A percentile compares a stretch with the other conserved stretches of the same genome.
phyloP scores from a whole-genome alignment of 192 early-diverging fungal species.

The Podila horticola region DNA sequence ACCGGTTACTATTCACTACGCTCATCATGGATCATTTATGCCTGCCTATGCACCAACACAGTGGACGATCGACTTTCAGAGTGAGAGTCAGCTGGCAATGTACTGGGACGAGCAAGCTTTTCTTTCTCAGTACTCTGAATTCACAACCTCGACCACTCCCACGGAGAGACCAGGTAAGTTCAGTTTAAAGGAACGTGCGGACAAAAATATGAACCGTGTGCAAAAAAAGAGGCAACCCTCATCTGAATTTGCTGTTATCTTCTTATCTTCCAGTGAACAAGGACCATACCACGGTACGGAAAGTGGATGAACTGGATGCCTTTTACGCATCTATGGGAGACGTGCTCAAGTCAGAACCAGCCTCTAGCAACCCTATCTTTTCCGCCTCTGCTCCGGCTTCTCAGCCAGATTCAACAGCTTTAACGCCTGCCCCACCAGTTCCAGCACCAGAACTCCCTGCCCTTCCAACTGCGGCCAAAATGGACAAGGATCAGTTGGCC shows the following conservation, averaged over 20 bases:
- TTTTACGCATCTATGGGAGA: conserved; percentile 68
- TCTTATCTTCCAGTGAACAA: neutral
- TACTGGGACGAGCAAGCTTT: conserved; percentile 78
- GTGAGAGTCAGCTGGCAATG: conserved; percentile 53
- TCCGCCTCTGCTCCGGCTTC: conserved; percentile 11
- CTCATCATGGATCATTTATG: conserved; percentile 67
- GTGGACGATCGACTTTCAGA: conserved; percentile 59
- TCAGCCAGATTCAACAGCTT: neutral
- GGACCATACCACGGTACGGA: conserved; percentile 8
- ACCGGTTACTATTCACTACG: conserved; percentile 58
- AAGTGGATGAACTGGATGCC: conserved; percentile 71
- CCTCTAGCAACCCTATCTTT: conserved; percentile 6
- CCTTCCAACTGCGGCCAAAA: conserved; percentile 35
- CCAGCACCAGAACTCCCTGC: conserved; percentile 28
- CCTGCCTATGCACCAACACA: conserved; percentile 69
- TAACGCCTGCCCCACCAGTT: neutral
- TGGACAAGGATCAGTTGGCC: conserved; percentile 35
- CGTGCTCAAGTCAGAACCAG: conserved; percentile 22
- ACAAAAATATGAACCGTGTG: too few relatives aligned
- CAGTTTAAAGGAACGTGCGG: too few relatives aligned
- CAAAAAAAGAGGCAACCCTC: too few relatives aligned
- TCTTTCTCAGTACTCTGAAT: conserved; percentile 49
- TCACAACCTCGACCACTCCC: conserved; percentile 7
- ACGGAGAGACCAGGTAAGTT: conserved; percentile 9
- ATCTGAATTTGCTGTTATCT: too few relatives aligned